Evolutionary conservation across 2,329 filamentous ascomycete species (phyloP).

Genomic region (Hymenoscyphus repandus): DNA sequence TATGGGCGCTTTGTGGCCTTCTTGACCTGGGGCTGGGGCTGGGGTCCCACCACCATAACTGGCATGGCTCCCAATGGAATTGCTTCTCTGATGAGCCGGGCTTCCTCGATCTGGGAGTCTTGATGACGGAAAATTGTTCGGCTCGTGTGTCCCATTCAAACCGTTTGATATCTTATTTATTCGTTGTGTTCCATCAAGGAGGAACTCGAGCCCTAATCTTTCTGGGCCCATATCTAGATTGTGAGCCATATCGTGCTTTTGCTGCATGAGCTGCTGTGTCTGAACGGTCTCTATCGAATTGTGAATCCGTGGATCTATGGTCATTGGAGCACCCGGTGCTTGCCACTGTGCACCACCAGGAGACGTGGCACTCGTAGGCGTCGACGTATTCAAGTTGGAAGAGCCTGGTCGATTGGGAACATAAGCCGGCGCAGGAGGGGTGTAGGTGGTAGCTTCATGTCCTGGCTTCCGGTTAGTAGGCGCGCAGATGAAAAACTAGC

Average conservation of each 20-base stretch:
- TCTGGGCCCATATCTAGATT: constrained; percentile 59
- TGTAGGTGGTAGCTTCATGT: constrained; percentile 17
- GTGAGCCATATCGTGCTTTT: constrained; percentile 46
- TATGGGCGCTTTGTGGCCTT: constrained; percentile 33
- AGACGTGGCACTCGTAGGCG: constrained; percentile 36
- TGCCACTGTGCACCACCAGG: constrained; percentile 32
- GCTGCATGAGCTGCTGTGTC: constrained; percentile 34
- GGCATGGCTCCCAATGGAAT: constrained; percentile 21
- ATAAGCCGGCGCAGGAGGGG: constrained; percentile 19
- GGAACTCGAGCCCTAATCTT: constrained; percentile 66
- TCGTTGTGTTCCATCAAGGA: constrained; percentile 57
- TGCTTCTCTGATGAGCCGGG: constrained; percentile 20
- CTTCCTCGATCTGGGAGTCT: constrained; percentile 15
- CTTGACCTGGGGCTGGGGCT: constrained; percentile 25
- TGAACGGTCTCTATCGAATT: constrained; percentile 32
- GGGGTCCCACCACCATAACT: constrained; percentile 22
- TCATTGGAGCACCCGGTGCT: constrained; percentile 26
- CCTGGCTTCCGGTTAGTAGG: constrained; percentile 7
- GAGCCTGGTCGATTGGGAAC: constrained; percentile 27
- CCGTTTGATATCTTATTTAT: constrained; percentile 48
- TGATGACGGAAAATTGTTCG: constrained; percentile 23
- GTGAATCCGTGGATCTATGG: constrained; percentile 24
- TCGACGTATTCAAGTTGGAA: constrained; percentile 34
- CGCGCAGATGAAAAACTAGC: neutral
- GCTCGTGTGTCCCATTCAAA: constrained; percentile 43